phyloP scores from a whole-genome alignment of 2,329 filamentous ascomycete genomes.

The Ceratocystis variospora region DNA sequence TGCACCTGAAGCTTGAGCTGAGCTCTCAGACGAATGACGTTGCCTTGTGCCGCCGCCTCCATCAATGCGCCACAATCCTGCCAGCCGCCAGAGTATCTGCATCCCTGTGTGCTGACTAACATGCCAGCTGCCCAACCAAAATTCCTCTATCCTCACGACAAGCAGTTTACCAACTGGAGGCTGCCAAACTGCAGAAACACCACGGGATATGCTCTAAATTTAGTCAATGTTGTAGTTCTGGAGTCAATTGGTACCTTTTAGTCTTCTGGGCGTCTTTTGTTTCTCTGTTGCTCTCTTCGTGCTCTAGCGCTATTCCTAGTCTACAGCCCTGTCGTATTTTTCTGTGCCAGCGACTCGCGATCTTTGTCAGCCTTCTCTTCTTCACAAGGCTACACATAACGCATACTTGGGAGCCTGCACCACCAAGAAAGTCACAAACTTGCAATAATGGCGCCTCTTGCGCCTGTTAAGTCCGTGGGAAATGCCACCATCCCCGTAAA shows the following conservation, averaged over 20 bases:
- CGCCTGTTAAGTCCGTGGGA: conserved; percentile 7
- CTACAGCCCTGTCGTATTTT: conserved; percentile 11
- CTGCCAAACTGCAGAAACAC: neutral
- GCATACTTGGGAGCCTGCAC: too few species aligned
- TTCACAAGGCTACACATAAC: conserved; percentile 24
- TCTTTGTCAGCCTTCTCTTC: conserved; percentile 18
- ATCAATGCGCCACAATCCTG: neutral
- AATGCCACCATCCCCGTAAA: conserved; percentile 1
- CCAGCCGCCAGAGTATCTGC: conserved; percentile 4
- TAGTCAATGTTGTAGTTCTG: neutral
- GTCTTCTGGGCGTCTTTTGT: neutral
- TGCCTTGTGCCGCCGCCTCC: conserved; percentile 7
- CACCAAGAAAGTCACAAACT: neutral
- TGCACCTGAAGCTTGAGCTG: conserved; percentile 16
- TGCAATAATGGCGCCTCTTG: conserved; percentile 13
- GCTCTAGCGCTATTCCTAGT: neutral
- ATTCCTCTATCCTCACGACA: neutral
- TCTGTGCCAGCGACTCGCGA: conserved; percentile 5
- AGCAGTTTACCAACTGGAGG: neutral
- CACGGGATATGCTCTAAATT: neutral
- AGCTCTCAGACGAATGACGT: conserved; percentile 20
- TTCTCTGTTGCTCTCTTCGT: neutral
- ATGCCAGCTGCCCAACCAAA: conserved; percentile 11
- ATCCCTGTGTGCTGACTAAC: conserved; percentile 11
- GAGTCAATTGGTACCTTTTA: neutral